Evolutionary conservation across 2,329 filamentous ascomycete genomes (phyloP).

Genomic region (Escovopsis sp.): DNA sequence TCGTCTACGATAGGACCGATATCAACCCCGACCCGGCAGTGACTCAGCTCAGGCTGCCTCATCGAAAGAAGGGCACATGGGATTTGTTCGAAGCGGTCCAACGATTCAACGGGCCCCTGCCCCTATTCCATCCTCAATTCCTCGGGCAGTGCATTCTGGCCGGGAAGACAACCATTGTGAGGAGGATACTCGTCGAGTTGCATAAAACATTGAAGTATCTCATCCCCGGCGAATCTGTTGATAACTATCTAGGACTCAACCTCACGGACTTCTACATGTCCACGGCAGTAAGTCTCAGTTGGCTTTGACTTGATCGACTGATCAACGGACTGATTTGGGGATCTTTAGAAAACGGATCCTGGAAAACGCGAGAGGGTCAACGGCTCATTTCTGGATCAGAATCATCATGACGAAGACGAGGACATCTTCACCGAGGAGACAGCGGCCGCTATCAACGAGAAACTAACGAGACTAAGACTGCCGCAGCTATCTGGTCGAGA

Average conservation of each 20-base stretch:
- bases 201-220: constrained; percentile 70
- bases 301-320: background rate
- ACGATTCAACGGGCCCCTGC: constrained; percentile 71
- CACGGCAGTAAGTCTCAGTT: background rate
- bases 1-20: constrained; percentile 68
- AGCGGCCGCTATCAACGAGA: constrained; percentile 57
- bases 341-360: background rate
- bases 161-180: constrained; percentile 59
- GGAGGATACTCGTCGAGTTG: constrained; percentile 56
- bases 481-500: constrained; percentile 72
- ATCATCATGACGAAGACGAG: background rate
- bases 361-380: background rate
- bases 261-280: constrained; percentile 41
- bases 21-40: constrained; percentile 46
- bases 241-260: constrained; percentile 58
- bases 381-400: background rate
- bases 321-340: background rate
- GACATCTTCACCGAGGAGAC: constrained; percentile 57
- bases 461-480: constrained; percentile 58
- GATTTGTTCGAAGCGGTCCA: constrained; percentile 74
- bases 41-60: constrained; percentile 33
- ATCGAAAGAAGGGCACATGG: constrained; percentile 34
- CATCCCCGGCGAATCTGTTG: constrained; percentile 64
- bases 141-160: constrained; percentile 73
- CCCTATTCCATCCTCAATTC: constrained; percentile 85